Evolutionary conservation across 202 grass and related monocot species (phyloP).

Genomic region (Setaria italica): DNA sequence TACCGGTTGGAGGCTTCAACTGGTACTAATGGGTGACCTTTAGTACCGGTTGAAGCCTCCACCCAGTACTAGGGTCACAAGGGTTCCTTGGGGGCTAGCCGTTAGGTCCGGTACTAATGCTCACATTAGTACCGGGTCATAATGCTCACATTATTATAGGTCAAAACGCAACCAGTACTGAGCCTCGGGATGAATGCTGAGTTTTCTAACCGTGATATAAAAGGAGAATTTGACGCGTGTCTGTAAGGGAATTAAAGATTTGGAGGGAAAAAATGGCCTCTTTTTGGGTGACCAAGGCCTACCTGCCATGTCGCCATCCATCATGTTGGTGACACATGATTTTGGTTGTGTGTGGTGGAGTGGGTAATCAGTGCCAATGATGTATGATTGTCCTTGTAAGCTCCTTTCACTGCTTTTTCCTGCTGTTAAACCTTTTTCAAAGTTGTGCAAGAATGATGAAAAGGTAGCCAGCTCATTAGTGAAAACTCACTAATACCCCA

Average conservation of each 20-base stretch:
- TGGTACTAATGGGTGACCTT: no score
- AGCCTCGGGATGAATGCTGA: no score
- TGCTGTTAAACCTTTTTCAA: neutral
- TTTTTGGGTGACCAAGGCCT: conserved; percentile 6
- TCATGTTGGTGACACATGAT: neutral
- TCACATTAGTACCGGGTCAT: no score
- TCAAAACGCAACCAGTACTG: no score
- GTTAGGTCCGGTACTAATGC: no score
- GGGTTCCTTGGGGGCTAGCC: no score
- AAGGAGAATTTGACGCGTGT: neutral
- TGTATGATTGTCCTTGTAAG: conserved; percentile 19
- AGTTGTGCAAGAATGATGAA: neutral
- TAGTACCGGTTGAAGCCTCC: no score
- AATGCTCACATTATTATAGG: no score
- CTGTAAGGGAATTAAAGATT: neutral
- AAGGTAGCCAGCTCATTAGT: neutral
- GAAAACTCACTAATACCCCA: neutral
- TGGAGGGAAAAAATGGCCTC: neutral
- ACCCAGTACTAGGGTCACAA: no score
- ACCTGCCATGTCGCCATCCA: neutral
- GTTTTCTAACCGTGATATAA: neutral
- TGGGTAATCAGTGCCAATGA: conserved; percentile 35
- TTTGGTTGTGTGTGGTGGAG: conserved; percentile 17
- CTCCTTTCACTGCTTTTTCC: neutral
- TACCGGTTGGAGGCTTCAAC: no score